phyloP scores from a whole-genome alignment of 78 protist genomes.

The Monosiga brevicollis region DNA sequence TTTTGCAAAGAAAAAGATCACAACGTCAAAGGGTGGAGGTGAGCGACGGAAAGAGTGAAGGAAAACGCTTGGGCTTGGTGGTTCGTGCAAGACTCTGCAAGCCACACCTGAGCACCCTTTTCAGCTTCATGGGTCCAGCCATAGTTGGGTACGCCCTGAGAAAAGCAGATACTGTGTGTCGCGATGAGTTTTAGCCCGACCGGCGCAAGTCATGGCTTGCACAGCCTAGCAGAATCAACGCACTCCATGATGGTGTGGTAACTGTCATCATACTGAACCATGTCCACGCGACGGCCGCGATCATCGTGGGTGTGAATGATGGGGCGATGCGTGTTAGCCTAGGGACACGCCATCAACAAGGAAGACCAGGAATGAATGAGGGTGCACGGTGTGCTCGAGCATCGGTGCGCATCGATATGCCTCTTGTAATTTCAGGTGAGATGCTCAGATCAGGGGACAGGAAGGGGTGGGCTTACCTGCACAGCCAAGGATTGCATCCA shows the following conservation, averaged over 20 bases:
- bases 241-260: constrained; percentile 15
- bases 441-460: neutral
- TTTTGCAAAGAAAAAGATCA: constrained; percentile 8
- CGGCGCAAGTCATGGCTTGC: neutral
- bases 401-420: neutral
- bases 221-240: neutral
- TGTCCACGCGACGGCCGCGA: constrained; percentile 22
- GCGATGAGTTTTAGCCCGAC: no score
- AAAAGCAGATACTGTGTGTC: neutral
- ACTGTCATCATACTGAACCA: constrained; percentile 8
- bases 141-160: neutral
- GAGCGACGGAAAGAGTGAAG: neutral
- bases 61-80: no score
- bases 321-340: constrained; percentile 11
- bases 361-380: neutral
- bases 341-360: no score
- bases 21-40: neutral
- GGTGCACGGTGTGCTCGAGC: neutral
- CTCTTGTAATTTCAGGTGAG: neutral
- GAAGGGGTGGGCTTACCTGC: neutral
- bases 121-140: neutral
- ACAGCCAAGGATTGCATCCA: neutral
- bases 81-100: no score
- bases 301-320: constrained; percentile 14
- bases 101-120: no score